Evolutionary conservation across 331 rosid species (phyloP), one percentile per base, ranked within the genome.

Genomic region (Arachis monticola): DNA sequence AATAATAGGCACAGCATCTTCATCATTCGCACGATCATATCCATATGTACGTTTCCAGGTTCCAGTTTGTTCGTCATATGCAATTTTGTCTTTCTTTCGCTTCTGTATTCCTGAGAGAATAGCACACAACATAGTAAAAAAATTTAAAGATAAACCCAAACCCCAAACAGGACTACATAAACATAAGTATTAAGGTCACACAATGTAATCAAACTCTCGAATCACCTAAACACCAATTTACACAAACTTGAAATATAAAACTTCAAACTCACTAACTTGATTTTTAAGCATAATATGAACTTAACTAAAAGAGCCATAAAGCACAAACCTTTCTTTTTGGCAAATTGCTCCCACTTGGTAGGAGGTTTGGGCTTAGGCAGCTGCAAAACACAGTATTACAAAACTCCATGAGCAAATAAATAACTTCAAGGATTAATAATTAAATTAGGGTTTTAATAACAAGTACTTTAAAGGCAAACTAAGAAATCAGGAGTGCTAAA

Each of bases 11-110:
- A 92, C 60, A 69, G 83, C 79, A 8, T 88, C 89, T 79, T 91
- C 99, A 64, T 94, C 96, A 76, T 94, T 92, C 22, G 96, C 99
- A 61, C 44, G 96, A 67, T 94, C 96, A 79, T 94, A 94, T 7
- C 99, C 97, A 67, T 41, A 83, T 63, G 83, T 89, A 22, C 91
- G 96, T 67, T 90, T 94, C 97, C 96, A 94, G 7, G 97, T 64
- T 55, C 88, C 88, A 73, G 85, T 73, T 46, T 58, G 85, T 72
- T 92, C 97, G 64, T 94, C 97, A 41, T 62, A 90, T 1, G 11
- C 83, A 52, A 83, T 17, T 89, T 94, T 94, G 71, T 90, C 96
- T 72, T 86, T 92, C 86, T 82, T 88, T 69, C 89, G 81, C 0
- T 92, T 90, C 81, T 85, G 85, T 64, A 94, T 94, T 70, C 97